A percentile compares a stretch with the other conserved stretches of the same genome.
These are phyloP conservation scores for Leccinum olivaceopallidum DNA, from an alignment of 768 basidiomycete species.

Conservation along the genomic window DNA sequence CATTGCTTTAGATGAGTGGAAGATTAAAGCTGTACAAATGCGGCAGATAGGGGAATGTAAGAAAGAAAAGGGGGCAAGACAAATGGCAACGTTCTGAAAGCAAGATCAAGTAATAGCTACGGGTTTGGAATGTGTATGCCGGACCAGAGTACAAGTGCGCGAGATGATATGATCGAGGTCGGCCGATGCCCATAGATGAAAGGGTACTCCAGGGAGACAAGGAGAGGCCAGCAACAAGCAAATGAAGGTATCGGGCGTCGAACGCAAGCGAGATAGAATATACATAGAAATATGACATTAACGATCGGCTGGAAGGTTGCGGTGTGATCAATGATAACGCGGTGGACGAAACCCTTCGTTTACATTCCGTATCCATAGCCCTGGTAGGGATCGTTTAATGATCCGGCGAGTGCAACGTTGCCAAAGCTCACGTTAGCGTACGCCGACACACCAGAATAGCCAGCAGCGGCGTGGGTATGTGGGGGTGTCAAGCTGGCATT, in stretches of 20 bases:
- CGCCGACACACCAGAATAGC: slow-evolving; percentile 56
- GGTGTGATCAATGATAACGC: slow-evolving; percentile 29
- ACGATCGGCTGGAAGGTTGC: slow-evolving; percentile 23
- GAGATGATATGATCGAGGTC: slow-evolving; percentile 50
- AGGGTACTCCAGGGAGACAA: slow-evolving; percentile 37
- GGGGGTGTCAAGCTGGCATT: slow-evolving; percentile 61
- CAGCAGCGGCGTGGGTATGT: slow-evolving; percentile 51
- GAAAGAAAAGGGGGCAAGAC: slow-evolving; percentile 26
- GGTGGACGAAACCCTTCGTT: slow-evolving; percentile 27
- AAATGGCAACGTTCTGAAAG: slow-evolving; percentile 36
- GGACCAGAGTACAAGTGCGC: slow-evolving; percentile 70
- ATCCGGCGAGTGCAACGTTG: slow-evolving; percentile 46
- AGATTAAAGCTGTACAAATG: slow-evolving; percentile 32
- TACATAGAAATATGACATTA: slow-evolving; percentile 40
- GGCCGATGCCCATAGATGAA: slow-evolving; percentile 37
- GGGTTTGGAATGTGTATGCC: slow-evolving; percentile 49
- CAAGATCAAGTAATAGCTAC: slow-evolving; percentile 37
- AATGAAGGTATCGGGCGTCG: slow-evolving; percentile 36
- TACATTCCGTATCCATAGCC: slow-evolving; percentile 82
- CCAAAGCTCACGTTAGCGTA: slow-evolving; percentile 57
- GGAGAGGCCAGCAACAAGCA: slow-evolving; percentile 38
- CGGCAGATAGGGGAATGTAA: slow-evolving; percentile 43
- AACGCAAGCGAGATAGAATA: slow-evolving; percentile 37
- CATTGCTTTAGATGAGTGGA: slow-evolving; percentile 41
- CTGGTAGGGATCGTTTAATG: slow-evolving; percentile 77